Evolutionary conservation across 306 rosid species (phyloP), one percentile per base, ranked within the genome.

Genomic region (Vigna trinervia): DNA sequence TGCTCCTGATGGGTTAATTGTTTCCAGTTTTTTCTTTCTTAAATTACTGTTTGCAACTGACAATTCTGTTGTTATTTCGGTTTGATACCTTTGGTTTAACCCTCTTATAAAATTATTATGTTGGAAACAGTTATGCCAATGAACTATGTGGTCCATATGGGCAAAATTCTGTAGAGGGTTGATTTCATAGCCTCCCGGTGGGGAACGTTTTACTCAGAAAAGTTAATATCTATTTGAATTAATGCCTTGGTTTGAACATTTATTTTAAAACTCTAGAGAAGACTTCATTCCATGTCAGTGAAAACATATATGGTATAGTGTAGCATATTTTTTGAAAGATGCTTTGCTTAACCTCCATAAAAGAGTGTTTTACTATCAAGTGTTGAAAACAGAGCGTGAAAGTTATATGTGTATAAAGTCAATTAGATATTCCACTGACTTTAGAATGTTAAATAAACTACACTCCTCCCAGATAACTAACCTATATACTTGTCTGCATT

Each of bases 91-190:
- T 26, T 26, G 28, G 28, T 26, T 26, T 26, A 26, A 26, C 28
- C 28, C 28, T 26, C 28, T 26, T 48, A 32, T 58, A 22, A 46
- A 34, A 34, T 34, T 34, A 1, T 34, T 4, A 34, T 34, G 38
- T 34, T 34, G 38, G 34, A 30, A 30, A 30, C 34, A 30, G 34
- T 34, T 34, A 39, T 66, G 45, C 60, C 73, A 39, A 58, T 50
- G 43, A 41, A 57, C 56, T 73, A 30, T 41, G 14, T 69, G 64
- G 50, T 68, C 56, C 41, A 22, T n/a, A 23, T 28, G 20, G 41
- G 67, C 46, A 67, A 41, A 48, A 80, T 74, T 74, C 26, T 80
- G 58, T 72, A 8, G 73, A 34, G 26, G 67, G 52, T 61, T 50
- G 62, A 43, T 67, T 61, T 60, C 78, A 53, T 53, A 53, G 71